Evolutionary conservation across 2,329 filamentous ascomycete species (phyloP), one percentile per base, ranked within the genome.

Genomic region (Colletotrichum endophyticum): DNA sequence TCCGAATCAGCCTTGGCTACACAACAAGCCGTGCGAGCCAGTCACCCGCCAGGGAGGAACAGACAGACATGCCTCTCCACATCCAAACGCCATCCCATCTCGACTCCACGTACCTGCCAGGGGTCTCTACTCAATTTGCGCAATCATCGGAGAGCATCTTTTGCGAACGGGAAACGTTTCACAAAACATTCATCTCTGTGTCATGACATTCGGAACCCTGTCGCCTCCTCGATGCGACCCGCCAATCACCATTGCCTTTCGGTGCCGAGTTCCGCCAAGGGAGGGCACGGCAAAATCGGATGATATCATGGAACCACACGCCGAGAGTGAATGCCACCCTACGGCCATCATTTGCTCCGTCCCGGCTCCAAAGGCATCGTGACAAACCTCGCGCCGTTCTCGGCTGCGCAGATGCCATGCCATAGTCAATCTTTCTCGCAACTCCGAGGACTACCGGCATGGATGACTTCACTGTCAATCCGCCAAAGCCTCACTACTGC

Each of bases 201-300:
- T 74, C 70, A 76, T 76, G 64, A 66, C 30, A 32, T 66, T 49
- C 15, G 32, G 34, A 15, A n/a, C 64, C 74, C 59, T 44, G 64
- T 70, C 70, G 53, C n/a, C 44, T 61, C 74, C 66, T 39, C 57
- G 44, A 49, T 49, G 49, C 28, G 30, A n/a, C 27, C 27, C 36
- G 9, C 74, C 74, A 74, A 76, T 76, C 74, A 76, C 28, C 73
- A 28, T 19, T 9, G 13, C 44, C 22, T 19, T 12, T 39, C 32
- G 34, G 66, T 76, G 74, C 74, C 74, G 74, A 76, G 44, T 76
- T 74, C 74, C 74, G 74, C 64, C 64, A 53, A 76, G 74, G 70
- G 74, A 73, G 64, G 64, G 34, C 44, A 76, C 25, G 64, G 64
- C 64, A 69, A 36, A 64, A 59, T 73, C 57, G 70, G 70, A 73